Conservation (phyloP, 2,329 filamentous ascomycete species). For the Aspergillus sp. region DNA sequence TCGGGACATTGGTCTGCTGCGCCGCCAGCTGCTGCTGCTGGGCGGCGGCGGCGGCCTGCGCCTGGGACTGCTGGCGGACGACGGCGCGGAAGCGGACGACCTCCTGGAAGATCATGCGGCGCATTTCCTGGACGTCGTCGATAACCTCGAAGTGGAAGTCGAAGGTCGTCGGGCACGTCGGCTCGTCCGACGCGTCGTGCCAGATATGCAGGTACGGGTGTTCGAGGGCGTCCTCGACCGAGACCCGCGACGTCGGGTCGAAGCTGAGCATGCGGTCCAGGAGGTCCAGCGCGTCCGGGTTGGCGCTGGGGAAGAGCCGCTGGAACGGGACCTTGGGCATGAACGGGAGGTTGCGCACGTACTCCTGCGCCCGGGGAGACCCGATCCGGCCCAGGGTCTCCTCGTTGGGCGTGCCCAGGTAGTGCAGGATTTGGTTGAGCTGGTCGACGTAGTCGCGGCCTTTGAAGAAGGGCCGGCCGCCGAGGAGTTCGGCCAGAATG, state of each 20-base stretch:
- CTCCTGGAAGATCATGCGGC: slow-evolving; percentile 94
- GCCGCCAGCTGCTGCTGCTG: slow-evolving; percentile 35
- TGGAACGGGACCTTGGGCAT: slow-evolving; percentile 93
- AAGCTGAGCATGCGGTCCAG: slow-evolving; percentile 97
- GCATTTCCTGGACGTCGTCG: slow-evolving; percentile 90
- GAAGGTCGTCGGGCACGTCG: slow-evolving; percentile 84
- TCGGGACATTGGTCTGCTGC: slow-evolving; percentile 46
- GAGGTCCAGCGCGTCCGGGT: slow-evolving; percentile 89
- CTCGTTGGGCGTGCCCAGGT: slow-evolving; percentile 91
- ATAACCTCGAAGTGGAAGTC: slow-evolving; percentile 99
- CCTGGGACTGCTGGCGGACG: slow-evolving; percentile 44
- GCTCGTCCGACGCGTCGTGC: slow-evolving; percentile 96
- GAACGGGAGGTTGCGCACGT: slow-evolving; percentile 88
- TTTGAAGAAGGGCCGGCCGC: slow-evolving; percentile 97
- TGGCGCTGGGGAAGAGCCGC: slow-evolving; percentile 82
- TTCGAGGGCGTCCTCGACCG: slow-evolving; percentile 88
- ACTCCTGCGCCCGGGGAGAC: slow-evolving; percentile 91
- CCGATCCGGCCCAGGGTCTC: slow-evolving; percentile 90
- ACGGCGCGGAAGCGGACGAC: slow-evolving; percentile 70
- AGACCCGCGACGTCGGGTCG: slow-evolving; percentile 86
- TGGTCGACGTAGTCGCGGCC: slow-evolving; percentile 98
- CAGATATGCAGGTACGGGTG: slow-evolving; percentile 96
- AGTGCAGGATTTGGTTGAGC: slow-evolving; percentile 97
- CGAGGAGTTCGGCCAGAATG: slow-evolving; percentile 90
- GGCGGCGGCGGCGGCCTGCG: slow-evolving; percentile 24